phyloP scores from a whole-genome alignment of 2,329 filamentous ascomycete species.

The Chrysoporthe puriensis region DNA sequence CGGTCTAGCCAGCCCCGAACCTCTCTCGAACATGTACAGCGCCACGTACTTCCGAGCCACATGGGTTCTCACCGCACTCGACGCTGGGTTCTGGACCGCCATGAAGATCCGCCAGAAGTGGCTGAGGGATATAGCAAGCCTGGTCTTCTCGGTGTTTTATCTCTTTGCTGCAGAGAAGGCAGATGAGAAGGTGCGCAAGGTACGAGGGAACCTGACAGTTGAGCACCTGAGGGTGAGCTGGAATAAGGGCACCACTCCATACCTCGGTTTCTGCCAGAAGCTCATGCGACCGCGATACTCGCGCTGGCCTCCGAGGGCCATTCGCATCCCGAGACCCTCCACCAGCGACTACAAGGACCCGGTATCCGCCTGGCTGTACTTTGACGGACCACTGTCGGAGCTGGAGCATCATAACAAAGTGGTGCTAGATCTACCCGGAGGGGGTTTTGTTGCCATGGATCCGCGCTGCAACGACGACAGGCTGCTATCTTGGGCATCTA shows the following conservation, averaged over 20 bases:
- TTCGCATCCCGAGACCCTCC: conserved; percentile 80
- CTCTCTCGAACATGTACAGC: conserved; percentile 91
- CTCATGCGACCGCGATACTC: conserved; percentile 79
- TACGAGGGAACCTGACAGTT: conserved; percentile 82
- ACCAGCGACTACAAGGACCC: conserved; percentile 83
- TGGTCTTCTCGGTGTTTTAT: conserved; percentile 89
- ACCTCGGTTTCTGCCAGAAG: conserved; percentile 72
- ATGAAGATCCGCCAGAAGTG: conserved; percentile 85
- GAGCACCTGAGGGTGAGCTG: conserved; percentile 91
- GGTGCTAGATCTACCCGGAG: conserved; percentile 88
- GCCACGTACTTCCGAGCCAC: conserved; percentile 93
- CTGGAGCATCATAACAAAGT: conserved; percentile 77
- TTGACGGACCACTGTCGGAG: conserved; percentile 81
- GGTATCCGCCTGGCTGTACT: conserved; percentile 89
- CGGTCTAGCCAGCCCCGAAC: conserved; percentile 89
- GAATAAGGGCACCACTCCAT: conserved; percentile 93
- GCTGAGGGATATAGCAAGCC: conserved; percentile 78
- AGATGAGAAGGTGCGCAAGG: conserved; percentile 93
- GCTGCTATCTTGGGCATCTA: conserved; percentile 87
- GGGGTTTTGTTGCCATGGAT: conserved; percentile 95
- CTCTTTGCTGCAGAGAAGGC: conserved; percentile 90
- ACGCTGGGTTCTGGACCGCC: conserved; percentile 97
- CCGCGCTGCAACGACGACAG: conserved; percentile 95
- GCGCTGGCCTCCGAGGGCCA: conserved; percentile 77
- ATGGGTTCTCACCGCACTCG: conserved; percentile 92